These are phyloP conservation scores for Boletellus sp. DNA, from an alignment of 1,284 basidiomycete species.

Conservation along the genomic window DNA sequence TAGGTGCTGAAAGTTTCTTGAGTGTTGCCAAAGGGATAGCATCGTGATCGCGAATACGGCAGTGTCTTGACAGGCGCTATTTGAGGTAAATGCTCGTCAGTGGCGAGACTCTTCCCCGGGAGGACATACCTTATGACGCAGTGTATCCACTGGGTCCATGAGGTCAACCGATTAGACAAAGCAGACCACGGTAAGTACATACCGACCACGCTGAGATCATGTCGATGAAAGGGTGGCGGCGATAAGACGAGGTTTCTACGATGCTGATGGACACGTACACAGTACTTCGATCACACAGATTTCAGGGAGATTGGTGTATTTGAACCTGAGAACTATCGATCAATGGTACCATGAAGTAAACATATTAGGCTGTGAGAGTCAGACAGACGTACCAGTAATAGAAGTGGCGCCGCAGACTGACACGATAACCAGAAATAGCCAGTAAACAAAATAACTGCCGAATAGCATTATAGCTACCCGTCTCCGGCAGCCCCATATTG, in stretches of 20 bases:
- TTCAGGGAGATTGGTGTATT: not conserved
- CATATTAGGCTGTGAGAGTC: not conserved
- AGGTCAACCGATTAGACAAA: no score
- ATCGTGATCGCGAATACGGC: not conserved
- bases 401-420: not conserved
- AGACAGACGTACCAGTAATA: not conserved
- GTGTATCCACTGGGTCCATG: not conserved
- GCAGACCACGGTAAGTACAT: no score
- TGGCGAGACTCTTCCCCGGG: not conserved
- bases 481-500: not conserved
- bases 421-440: not conserved
- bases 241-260: slow-evolving; percentile 60
- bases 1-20: not conserved
- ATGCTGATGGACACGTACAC: not conserved
- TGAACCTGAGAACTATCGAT: not conserved
- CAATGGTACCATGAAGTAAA: not conserved
- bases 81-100: not conserved
- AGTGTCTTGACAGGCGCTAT: not conserved
- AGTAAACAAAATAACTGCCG: not conserved
- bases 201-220: no score
- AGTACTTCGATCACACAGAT: not conserved
- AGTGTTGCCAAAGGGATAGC: not conserved
- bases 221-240: no score
- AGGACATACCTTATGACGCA: not conserved
- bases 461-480: not conserved